A percentile compares a stretch with the other conserved stretches of the same genome.
These are phyloP conservation scores for Pisolithus microcarpus DNA, from an alignment of 768 basidiomycete genomes.

Conservation along the genomic window DNA sequence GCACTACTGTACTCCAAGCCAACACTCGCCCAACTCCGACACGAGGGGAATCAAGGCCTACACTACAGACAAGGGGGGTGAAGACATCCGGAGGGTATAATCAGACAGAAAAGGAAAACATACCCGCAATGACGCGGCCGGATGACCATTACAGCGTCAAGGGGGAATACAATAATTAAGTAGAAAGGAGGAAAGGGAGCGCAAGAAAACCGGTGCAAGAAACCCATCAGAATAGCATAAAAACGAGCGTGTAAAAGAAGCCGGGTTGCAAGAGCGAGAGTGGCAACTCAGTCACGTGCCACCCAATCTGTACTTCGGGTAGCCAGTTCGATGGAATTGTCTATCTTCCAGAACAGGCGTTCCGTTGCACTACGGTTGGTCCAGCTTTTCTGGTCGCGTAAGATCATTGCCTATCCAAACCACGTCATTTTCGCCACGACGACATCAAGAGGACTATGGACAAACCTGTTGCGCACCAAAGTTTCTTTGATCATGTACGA, in stretches of 20 bases:
- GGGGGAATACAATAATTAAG: slow-evolving; percentile 14
- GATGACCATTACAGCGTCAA: slow-evolving; percentile 17
- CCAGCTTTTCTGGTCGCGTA: slow-evolving; percentile 96
- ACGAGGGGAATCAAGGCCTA: slow-evolving; percentile 9
- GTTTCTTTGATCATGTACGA: slow-evolving; percentile 90
- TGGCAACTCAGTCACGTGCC: slow-evolving; percentile 37
- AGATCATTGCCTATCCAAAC: slow-evolving; percentile 74
- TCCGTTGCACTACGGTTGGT: slow-evolving; percentile 87
- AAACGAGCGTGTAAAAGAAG: neutral
- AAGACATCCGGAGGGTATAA: slow-evolving; percentile 9
- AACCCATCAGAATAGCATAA: slow-evolving; percentile 4
- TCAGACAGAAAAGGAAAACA: neutral
- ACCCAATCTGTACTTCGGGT: slow-evolving; percentile 85
- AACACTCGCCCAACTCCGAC: slow-evolving; percentile 2
- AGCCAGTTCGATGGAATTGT: slow-evolving; percentile 83
- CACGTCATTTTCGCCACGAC: slow-evolving; percentile 2
- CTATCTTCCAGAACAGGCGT: slow-evolving; percentile 86
- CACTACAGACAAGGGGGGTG: slow-evolving; percentile 14
- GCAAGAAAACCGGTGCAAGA: slow-evolving; percentile 5
- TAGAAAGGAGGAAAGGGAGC: neutral
- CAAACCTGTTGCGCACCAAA: slow-evolving; percentile 94
- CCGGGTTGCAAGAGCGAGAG: neutral
- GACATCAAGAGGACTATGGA: neutral
- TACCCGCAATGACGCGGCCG: slow-evolving; percentile 9
- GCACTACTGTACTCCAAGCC: slow-evolving; percentile 13